Evolutionary conservation across 805 yeast genomes (phyloP).

Genomic region (Candida dajiaensis): DNA sequence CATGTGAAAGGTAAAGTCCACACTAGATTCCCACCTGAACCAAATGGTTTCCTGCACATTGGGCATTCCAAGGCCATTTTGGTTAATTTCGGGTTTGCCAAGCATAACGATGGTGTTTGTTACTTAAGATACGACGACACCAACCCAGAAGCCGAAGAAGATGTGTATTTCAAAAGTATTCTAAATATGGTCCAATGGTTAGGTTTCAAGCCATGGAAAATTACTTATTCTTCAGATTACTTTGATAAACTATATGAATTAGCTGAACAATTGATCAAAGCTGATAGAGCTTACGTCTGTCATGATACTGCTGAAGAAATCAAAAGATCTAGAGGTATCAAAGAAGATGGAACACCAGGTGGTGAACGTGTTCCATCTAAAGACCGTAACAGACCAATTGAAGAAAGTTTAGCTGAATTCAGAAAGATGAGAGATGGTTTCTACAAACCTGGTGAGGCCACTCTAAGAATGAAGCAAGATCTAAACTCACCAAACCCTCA

Average conservation of each 20-base stretch:
- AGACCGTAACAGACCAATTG: constrained; percentile 65
- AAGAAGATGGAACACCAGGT: constrained; percentile 88
- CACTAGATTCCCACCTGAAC: constrained; percentile 98
- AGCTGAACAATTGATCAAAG: constrained; percentile 73
- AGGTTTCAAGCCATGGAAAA: constrained; percentile 89
- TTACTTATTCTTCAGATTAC: constrained; percentile 94
- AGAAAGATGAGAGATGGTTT: constrained; percentile 88
- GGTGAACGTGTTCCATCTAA: constrained; percentile 84
- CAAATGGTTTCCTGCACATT: constrained; percentile 94
- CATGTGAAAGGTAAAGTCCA: constrained; percentile 77
- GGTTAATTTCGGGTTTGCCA: constrained; percentile 97
- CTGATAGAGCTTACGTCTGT: constrained; percentile 83
- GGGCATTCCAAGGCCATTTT: constrained; percentile 98
- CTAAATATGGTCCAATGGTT: constrained; percentile 85
- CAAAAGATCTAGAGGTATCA: constrained; percentile 83
- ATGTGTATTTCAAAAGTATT: constrained; percentile 79
- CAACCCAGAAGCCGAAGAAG: constrained; percentile 98
- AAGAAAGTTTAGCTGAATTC: constrained; percentile 73
- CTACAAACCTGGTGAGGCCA: constrained; percentile 87
- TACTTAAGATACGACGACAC: constrained; percentile 95
- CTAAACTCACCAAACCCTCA: constrained; percentile 88
- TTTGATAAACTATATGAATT: constrained; percentile 83
- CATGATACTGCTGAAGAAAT: constrained; percentile 91
- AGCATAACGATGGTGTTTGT: constrained; percentile 78
- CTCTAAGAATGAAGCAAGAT: constrained; percentile 95